Base-by-base conservation (phyloP, 2,329 filamentous ascomycete species). In the Ustilaginoidea virens region DNA sequence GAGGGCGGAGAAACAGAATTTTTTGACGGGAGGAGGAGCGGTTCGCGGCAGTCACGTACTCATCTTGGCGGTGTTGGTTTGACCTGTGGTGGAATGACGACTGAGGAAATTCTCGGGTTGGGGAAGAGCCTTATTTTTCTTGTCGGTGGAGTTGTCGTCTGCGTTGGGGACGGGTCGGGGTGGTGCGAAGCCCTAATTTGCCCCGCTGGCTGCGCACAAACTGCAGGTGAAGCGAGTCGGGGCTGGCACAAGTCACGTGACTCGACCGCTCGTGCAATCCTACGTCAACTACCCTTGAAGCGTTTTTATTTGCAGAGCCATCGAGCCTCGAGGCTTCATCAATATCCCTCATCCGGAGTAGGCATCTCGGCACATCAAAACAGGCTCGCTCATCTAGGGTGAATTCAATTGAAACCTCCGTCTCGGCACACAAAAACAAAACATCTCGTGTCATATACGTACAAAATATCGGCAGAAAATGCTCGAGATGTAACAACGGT, bases 41-140 rank as follows among this genome's bases (percentile, higher is more conserved):
- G 20, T n/a, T n/a, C n/a, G n/a, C n/a, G n/a, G 23, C 23, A 13
- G 18, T 15, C 33, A 67, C 63, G 48, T 66, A 68, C 63, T 68
- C 63, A 68, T 68, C 58, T 66, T 68, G 61, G 52, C 61, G 58
- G 58, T 60, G 46, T 47, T 55, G 44, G 44, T 51, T 51, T 43
- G 48, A 39, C 47, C 48, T 49, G 52, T 51, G 45, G 49, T 52
- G 48, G 47, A 46, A 43, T 49, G 49, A 49, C 49, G 46, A 45
- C 46, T 42, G 39, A 46, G 28, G 43, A 42, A 46, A 47, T 52
- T 49, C 44, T 46, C 46, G 43, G 44, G 39, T 45, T 49, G 29
- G 10, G 29, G 12, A 17, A 36, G 38, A 43, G 38, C 22, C 22
- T 24, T 39, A 43, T 50, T 53, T 51, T 24, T 39, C 43, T 50